Percentiles rank a stretch among this genome's conserved stretches.
Evolutionary conservation across 768 basidiomycete genomes (phyloP).

Genomic region (Kwoniella sp.): DNA sequence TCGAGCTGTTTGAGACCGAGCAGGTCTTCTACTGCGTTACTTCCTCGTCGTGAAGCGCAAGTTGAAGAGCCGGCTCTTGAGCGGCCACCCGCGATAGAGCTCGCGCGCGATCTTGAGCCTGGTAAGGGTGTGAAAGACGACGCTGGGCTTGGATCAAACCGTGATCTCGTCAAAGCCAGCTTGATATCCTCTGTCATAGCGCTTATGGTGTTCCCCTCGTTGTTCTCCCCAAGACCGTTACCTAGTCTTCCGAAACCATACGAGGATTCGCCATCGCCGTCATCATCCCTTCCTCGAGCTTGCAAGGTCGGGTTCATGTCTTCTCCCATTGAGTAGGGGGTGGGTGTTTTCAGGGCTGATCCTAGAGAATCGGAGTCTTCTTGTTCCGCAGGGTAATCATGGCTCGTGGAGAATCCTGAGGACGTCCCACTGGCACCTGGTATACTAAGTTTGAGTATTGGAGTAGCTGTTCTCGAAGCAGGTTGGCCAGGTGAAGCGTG

Average conservation of each 20-base stretch:
- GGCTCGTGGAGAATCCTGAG: slow-evolving; percentile 19
- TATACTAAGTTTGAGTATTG: slow-evolving; percentile 33
- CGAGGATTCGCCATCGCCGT: slow-evolving; percentile 40
- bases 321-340: slow-evolving; percentile 26
- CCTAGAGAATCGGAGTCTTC: slow-evolving; percentile 23
- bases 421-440: slow-evolving; percentile 23
- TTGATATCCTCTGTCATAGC: slow-evolving; percentile 45
- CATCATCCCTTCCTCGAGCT: slow-evolving; percentile 36
- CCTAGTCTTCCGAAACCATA: slow-evolving; percentile 41
- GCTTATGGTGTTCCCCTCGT: slow-evolving; percentile 21
- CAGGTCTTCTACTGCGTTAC: slow-evolving; percentile 16
- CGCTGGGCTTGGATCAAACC: slow-evolving; percentile 30
- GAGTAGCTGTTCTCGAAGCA: slow-evolving; percentile 8
- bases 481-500: neutral
- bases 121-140: slow-evolving; percentile 16
- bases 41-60: slow-evolving; percentile 11
- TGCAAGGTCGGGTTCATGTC: slow-evolving; percentile 44
- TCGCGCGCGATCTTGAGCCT: slow-evolving; percentile 26
- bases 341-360: slow-evolving; percentile 32
- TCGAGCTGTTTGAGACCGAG: slow-evolving; percentile 22
- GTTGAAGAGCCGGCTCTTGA: slow-evolving; percentile 20
- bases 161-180: slow-evolving; percentile 33
- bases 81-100: slow-evolving; percentile 9
- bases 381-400: slow-evolving; percentile 19
- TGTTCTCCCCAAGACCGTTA: slow-evolving; percentile 22